These are phyloP conservation scores for Vitis hybrid DNA, from an alignment of 177 flowering plant species.

Conservation along the genomic window DNA sequence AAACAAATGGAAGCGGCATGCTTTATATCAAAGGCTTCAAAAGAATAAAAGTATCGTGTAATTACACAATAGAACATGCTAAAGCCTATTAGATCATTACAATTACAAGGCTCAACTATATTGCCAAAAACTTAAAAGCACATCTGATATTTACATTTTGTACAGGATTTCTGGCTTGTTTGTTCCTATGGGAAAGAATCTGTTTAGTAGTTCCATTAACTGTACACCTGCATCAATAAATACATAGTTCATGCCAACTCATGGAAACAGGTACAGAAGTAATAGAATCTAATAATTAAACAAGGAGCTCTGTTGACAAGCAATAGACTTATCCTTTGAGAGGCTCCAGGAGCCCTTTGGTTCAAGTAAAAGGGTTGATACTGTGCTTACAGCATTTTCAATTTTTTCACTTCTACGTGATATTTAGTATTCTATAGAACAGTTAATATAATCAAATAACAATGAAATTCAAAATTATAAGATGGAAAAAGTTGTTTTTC, in stretches of 20 bases:
- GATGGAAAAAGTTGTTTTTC: no score
- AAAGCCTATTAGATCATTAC: constrained; percentile 3
- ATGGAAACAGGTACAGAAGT: background rate
- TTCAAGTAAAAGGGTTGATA: no score
- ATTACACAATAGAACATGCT: constrained; percentile 6
- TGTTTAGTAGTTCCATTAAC: constrained; percentile 5
- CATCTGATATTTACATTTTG: constrained; percentile 22
- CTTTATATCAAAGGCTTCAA: constrained; percentile 8
- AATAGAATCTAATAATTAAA: no score
- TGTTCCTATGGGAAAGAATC: constrained; percentile 25
- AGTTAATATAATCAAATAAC: no score
- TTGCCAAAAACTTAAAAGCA: background rate
- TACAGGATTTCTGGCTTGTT: constrained; percentile 24
- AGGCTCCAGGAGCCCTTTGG: no score
- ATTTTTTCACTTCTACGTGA: no score
- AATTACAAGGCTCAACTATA: constrained; percentile 11
- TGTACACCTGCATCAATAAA: constrained; percentile 32
- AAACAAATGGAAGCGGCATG: constrained; percentile 8
- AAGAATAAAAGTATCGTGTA: constrained; percentile 10
- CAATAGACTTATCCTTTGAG: no score
- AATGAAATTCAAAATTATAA: no score
- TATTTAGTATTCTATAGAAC: no score
- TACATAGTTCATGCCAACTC: background rate
- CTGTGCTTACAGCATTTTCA: no score
- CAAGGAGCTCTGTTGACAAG: no score